Evolutionary conservation across 139 green algal genomes (phyloP), one percentile per base, ranked within the genome.

Genomic region (Picochlorum costavermella): DNA sequence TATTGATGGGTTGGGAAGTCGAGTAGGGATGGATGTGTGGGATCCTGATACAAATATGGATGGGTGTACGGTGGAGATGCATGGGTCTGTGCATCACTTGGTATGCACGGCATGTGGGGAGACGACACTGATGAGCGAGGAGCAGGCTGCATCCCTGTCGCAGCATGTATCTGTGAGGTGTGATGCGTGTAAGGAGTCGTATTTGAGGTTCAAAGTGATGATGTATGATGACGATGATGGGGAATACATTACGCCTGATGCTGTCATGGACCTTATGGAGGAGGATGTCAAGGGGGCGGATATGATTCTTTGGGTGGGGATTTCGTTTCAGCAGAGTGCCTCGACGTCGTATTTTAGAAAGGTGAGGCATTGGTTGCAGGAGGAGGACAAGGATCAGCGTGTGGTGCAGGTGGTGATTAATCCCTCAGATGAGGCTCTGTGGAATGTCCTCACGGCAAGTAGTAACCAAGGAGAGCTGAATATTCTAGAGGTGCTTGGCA

Each of bases 271-370:
- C n/a, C 61, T 79, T 16, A 70, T 96, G 73, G 86, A 95, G 63
- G 83, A 86, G 33, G 88, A 94, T 60, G 69, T 90, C 20, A 72
- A 83, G 62, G 70, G 37, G 1, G 84, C 81, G 14, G 86, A 95
- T 78, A 44, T 86, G 57, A 81, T 95, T 48, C 68, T 94, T 30
- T 96, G 90, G 90, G 75, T 91, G 13, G 90, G 90, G 63, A 95
- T 96, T 75, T 91, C 81, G 64, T 96, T 96, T 75, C 79, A 95
- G 75, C 90, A 96, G 75, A 81, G 62, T 1, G 90, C 90, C 3
- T 87, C 77, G 26, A 86, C 86, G 1, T 69, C 84, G 46, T 96
- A 96, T 79, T 96, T 96, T 71, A 68, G 85, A 25, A 77, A 75
- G 16, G 87, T 88, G 56, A 63, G 84, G 13, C 36, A 48, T 20